Evolutionary conservation across 1,284 basidiomycete species (phyloP).

Genomic region (Hemileia vastatrix): DNA sequence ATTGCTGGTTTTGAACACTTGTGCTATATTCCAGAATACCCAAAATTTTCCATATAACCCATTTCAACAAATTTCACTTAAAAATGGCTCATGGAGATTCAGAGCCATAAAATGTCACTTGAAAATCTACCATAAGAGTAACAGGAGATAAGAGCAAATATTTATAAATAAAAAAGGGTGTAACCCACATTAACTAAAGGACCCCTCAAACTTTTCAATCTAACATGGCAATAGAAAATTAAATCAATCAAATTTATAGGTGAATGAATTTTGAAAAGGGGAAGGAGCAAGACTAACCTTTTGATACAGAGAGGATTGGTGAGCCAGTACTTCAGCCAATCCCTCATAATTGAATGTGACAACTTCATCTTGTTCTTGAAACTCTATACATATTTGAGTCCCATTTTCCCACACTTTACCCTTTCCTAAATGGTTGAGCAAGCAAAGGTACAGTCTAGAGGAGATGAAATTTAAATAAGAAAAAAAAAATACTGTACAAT

Average conservation of each 20-base stretch:
- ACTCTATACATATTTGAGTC: slow-evolving; percentile 80
- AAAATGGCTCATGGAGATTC: slow-evolving; percentile 69
- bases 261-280: too few species aligned
- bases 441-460: slow-evolving; percentile 59
- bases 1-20: slow-evolving; percentile 42
- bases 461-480: too few species aligned
- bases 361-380: slow-evolving; percentile 69
- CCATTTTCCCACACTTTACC: slow-evolving; percentile 93
- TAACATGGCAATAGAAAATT: not conserved
- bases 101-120: slow-evolving; percentile 78
- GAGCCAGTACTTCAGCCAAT: slow-evolving; percentile 33
- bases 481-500: too few species aligned
- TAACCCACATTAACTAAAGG: slow-evolving; percentile 18
- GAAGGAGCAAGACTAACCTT: too few species aligned
- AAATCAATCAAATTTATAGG: slow-evolving; percentile 16
- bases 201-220: slow-evolving; percentile 36
- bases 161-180: slow-evolving; percentile 52
- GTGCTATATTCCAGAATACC: slow-evolving; percentile 43
- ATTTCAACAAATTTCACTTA: slow-evolving; percentile 71
- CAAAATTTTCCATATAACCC: slow-evolving; percentile 22
- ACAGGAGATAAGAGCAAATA: slow-evolving; percentile 49
- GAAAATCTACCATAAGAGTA: slow-evolving; percentile 64
- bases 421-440: slow-evolving; percentile 52
- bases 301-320: slow-evolving; percentile 36
- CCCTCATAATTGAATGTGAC: slow-evolving; percentile 68